Evolutionary conservation across 129 eudicot species (phyloP).

Genomic region (Chrysanthemum makinoi): DNA sequence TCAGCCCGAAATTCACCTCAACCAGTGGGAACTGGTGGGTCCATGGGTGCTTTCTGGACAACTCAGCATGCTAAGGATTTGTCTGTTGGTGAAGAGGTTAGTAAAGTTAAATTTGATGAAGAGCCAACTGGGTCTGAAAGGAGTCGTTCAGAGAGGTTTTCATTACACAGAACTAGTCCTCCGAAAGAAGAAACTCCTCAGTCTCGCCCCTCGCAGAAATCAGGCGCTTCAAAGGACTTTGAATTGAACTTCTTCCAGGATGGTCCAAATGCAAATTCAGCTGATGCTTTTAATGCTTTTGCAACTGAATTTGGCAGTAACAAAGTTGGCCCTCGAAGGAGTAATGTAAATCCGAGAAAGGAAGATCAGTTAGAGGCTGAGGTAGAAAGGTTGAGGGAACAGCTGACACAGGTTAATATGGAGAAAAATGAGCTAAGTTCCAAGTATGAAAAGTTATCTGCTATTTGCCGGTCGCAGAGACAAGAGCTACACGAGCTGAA

Average conservation of each 20-base stretch:
- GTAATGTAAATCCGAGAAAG: conserved; percentile 37
- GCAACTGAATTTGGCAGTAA: conserved; percentile 59
- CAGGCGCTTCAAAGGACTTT: conserved; percentile 48
- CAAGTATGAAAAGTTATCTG: conserved; percentile 80
- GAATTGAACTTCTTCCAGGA: conserved; percentile 57
- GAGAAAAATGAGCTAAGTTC: conserved; percentile 85
- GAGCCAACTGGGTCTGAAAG: conserved; percentile 34
- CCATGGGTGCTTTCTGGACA: conserved; percentile 93
- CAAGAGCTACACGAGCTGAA: conserved; percentile 95
- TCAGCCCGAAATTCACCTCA: conserved; percentile 33
- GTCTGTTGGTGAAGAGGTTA: conserved; percentile 41
- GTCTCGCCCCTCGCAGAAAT: too few relatives aligned
- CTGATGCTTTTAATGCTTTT: conserved; percentile 67
- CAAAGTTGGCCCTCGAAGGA: conserved; percentile 50
- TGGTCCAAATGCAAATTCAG: conserved; percentile 37
- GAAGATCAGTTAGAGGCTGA: conserved; percentile 64
- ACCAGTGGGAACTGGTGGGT: conserved; percentile 40
- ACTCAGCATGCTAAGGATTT: conserved; percentile 80
- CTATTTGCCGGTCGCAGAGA: conserved; percentile 90
- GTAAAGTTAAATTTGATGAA: conserved; percentile 54
- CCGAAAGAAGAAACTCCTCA: conserved; percentile 35
- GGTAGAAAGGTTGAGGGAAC: conserved; percentile 73
- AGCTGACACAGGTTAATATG: conserved; percentile 55
- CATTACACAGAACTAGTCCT: conserved; percentile 34
- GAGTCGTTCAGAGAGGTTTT: conserved; percentile 35